These are phyloP conservation scores for Xerocomus minutiporus DNA, from an alignment of 1,284 basidiomycete genomes.

Conservation along the genomic window DNA sequence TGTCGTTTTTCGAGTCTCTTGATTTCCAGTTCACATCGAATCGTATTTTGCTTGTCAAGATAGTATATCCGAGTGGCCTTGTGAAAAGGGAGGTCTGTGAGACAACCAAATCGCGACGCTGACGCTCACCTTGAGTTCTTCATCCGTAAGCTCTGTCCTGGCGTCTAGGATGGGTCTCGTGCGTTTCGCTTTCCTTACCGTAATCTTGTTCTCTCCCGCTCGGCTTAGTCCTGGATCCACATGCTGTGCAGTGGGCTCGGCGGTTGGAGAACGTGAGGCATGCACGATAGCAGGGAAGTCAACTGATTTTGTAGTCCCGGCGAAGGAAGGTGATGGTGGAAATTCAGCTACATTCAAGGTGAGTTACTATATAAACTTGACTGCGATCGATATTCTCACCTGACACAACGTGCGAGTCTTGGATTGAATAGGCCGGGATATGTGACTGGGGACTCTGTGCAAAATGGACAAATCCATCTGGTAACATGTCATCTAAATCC, in stretches of 20 bases:
- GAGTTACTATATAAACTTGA: neutral
- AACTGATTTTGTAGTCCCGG: constrained; percentile 8
- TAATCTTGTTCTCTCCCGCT: constrained; percentile 21
- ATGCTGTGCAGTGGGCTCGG: constrained; percentile 1
- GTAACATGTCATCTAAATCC: constrained; percentile 11
- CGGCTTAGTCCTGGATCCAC: constrained; percentile 2
- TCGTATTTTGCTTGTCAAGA: constrained; percentile 51
- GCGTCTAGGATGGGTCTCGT: constrained; percentile 51
- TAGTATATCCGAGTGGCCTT: constrained; percentile 66
- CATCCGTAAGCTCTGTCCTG: constrained; percentile 72
- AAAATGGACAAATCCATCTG: neutral
- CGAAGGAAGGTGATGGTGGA: constrained; percentile 13
- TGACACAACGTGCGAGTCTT: neutral
- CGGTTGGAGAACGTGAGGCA: constrained; percentile 24
- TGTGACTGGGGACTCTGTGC: neutral
- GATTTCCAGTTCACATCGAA: constrained; percentile 47
- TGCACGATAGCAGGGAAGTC: constrained; percentile 17
- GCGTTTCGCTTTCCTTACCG: constrained; percentile 38
- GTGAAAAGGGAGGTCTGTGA: constrained; percentile 2
- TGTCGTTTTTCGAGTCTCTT: constrained; percentile 57
- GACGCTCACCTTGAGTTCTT: constrained; percentile 60
- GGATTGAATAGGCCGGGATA: neutral
- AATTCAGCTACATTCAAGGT: constrained; percentile 11
- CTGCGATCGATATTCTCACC: constrained; percentile 10
- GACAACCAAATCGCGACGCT: neutral